Conservation (phyloP, 257 asterid genomes). For the Fraxinus anomala region DNA sequence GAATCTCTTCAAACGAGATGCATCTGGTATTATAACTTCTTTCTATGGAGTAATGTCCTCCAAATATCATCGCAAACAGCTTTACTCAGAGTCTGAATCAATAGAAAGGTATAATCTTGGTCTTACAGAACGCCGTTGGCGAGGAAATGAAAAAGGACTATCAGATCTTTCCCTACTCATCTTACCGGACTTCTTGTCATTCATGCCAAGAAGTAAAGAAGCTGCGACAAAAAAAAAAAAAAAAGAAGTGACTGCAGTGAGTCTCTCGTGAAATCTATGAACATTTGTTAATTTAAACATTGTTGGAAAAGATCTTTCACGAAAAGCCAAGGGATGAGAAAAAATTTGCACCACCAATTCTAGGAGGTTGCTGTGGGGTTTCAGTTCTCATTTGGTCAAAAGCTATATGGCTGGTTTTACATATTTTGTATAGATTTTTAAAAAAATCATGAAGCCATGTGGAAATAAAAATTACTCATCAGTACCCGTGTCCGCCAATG, state of each 20-base stretch:
- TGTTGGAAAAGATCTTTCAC: neutral
- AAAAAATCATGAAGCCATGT: neutral
- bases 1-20: constrained; percentile 12
- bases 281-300: neutral
- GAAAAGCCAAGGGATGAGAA: neutral
- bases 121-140: constrained; percentile 93
- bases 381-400: neutral
- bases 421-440: neutral
- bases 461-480: neutral
- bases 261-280: neutral
- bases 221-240: constrained; percentile 48
- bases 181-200: constrained; percentile 55
- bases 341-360: neutral
- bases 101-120: constrained; percentile 70
- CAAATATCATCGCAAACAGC: constrained; percentile 8
- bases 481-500: constrained; percentile 65
- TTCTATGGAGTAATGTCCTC: constrained; percentile 14
- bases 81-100: constrained; percentile 85
- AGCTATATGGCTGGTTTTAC: neutral
- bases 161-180: constrained; percentile 71
- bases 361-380: neutral
- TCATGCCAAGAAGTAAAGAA: constrained; percentile 62
- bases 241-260: neutral
- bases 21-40: constrained; percentile 10
- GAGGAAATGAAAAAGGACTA: constrained; percentile 79